These are phyloP conservation scores for Botrytis cinerea DNA, from an alignment of 2,329 filamentous ascomycete species.

Conservation along the genomic window DNA sequence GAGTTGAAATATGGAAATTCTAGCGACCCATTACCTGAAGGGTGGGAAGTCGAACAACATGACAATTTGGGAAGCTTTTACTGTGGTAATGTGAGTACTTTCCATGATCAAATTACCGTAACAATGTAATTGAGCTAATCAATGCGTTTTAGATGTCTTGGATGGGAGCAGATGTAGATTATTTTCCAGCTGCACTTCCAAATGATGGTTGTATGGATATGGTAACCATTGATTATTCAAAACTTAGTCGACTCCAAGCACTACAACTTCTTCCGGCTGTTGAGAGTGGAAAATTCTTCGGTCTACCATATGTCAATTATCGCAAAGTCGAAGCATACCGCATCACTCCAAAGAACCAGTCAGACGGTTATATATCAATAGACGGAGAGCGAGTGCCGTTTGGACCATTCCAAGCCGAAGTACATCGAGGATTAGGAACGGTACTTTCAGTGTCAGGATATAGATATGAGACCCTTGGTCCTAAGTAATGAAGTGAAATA, in stretches of 20 bases:
- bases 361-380: conserved; percentile 82
- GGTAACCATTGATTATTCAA: conserved; percentile 69
- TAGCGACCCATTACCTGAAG: conserved; percentile 69
- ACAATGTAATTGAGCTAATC: neutral
- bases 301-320: conserved; percentile 73
- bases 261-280: conserved; percentile 69
- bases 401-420: conserved; percentile 83
- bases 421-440: conserved; percentile 76
- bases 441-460: conserved; percentile 45
- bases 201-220: conserved; percentile 83
- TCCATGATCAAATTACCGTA: neutral
- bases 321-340: conserved; percentile 81
- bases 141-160: conserved; percentile 65
- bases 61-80: conserved; percentile 88
- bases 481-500: neutral
- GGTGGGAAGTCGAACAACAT: conserved; percentile 70
- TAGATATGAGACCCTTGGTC: conserved; percentile 20
- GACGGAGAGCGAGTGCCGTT: conserved; percentile 87
- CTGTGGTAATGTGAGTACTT: conserved; percentile 73
- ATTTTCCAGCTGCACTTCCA: conserved; percentile 80
- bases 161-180: conserved; percentile 80
- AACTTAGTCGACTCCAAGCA: conserved; percentile 64
- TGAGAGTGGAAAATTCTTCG: conserved; percentile 72
- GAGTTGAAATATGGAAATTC: conserved; percentile 74
- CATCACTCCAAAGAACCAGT: conserved; percentile 69